phyloP scores from a whole-genome alignment of 371 early-diverging fungal species.

The Capillidium rhysosporum region DNA sequence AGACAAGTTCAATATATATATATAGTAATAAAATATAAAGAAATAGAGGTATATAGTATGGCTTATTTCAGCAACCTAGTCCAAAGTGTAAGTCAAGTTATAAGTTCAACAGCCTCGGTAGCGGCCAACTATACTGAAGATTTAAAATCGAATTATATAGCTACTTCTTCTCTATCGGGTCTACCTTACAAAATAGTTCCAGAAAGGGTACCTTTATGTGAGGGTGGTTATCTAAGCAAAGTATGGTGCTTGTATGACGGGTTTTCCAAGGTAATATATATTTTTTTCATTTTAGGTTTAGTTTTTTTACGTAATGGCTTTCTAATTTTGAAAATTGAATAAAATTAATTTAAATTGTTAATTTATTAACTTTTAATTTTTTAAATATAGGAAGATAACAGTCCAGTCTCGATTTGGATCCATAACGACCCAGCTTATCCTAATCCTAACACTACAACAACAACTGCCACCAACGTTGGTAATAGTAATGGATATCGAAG shows the following conservation, averaged over 20 bases:
- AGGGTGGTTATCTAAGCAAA: background rate
- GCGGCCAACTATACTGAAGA: background rate
- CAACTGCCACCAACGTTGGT: background rate
- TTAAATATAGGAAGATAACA: constrained; percentile 34
- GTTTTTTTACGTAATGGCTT: too few relatives aligned
- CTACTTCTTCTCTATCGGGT: background rate
- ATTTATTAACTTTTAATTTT: background rate
- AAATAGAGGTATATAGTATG: too few relatives aligned
- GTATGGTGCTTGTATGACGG: constrained; percentile 58
- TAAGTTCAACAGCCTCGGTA: background rate
- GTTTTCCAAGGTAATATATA: constrained; percentile 51
- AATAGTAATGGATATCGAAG: too few relatives aligned
- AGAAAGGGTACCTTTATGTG: too few relatives aligned
- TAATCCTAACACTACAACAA: constrained; percentile 25
- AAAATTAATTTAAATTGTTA: background rate
- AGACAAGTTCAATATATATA: too few relatives aligned
- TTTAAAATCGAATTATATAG: background rate
- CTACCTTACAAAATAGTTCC: background rate
- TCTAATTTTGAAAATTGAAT: too few relatives aligned
- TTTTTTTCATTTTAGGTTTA: too few relatives aligned
- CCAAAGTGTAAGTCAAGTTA: background rate
- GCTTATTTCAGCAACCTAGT: background rate
- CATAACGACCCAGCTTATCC: constrained; percentile 45
- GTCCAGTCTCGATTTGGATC: constrained; percentile 70
- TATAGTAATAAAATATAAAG: too few relatives aligned